Evolutionary conservation across 228 moss, liverwort and hornwort genomes (phyloP).

Genomic region (Sphagnum magellanicum): DNA sequence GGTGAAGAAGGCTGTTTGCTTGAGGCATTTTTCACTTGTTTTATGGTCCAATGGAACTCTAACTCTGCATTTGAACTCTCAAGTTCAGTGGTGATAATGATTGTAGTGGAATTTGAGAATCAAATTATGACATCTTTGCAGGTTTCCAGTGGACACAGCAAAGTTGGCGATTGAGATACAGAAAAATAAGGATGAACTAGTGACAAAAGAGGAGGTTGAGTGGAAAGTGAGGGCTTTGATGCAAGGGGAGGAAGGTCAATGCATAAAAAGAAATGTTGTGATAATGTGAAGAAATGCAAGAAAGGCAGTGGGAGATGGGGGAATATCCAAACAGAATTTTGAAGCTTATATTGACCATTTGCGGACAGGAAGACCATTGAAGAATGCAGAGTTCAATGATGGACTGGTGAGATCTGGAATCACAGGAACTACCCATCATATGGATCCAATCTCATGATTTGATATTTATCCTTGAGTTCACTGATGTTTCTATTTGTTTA

Average conservation of each 20-base stretch:
- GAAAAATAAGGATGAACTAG: conserved; percentile 7
- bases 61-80: too few relatives aligned
- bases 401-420: too few relatives aligned
- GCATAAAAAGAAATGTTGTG: conserved; percentile 7
- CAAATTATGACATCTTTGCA: conserved; percentile 3
- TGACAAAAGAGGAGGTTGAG: conserved; percentile 20
- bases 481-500: too few relatives aligned
- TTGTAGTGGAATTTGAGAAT: too few relatives aligned
- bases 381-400: too few relatives aligned
- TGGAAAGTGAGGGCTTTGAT: conserved; percentile 27
- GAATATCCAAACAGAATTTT: conserved; percentile 8
- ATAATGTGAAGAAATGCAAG: conserved; percentile 7
- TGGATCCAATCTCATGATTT: too few relatives aligned
- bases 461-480: too few relatives aligned
- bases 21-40: too few relatives aligned
- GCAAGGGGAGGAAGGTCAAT: conserved; percentile 7
- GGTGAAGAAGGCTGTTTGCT: too few relatives aligned
- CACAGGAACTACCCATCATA: too few relatives aligned
- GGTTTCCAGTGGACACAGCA: conserved; percentile 36
- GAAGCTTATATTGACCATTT: neutral
- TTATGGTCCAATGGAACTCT: too few relatives aligned
- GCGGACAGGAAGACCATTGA: neutral
- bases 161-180: conserved; percentile 32
- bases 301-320: conserved; percentile 9
- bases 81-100: too few relatives aligned